Evolutionary conservation across 768 basidiomycete genomes (phyloP).

Genomic region (Podaxis sp.): DNA sequence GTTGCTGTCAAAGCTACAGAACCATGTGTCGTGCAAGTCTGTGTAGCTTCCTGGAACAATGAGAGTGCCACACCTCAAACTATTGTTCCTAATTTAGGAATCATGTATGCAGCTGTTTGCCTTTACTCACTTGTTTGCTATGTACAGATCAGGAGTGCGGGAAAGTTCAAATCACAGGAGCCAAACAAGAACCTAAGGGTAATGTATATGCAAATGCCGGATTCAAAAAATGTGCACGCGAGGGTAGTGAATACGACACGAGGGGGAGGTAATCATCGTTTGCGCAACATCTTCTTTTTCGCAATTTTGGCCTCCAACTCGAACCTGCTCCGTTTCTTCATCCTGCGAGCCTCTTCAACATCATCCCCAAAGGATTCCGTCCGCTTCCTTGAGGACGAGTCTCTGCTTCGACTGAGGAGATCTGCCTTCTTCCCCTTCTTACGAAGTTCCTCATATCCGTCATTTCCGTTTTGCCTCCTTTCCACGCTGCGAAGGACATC

Average conservation of each 20-base stretch:
- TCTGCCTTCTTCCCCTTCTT: constrained; percentile 59
- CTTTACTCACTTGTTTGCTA: background rate
- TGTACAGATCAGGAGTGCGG: background rate
- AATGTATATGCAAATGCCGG: too few relatives aligned
- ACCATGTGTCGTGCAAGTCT: background rate
- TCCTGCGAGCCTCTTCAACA: constrained; percentile 21
- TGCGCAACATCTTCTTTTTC: constrained; percentile 29
- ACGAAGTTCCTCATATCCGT: constrained; percentile 82
- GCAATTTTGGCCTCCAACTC: constrained; percentile 41
- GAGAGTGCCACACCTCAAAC: background rate
- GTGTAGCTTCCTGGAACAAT: background rate
- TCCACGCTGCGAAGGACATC: constrained; percentile 69
- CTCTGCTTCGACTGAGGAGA: constrained; percentile 56
- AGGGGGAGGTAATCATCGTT: constrained; percentile 7
- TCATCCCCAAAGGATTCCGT: constrained; percentile 24
- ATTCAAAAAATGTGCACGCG: too few relatives aligned
- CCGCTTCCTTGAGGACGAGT: constrained; percentile 21
- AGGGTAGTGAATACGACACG: too few relatives aligned
- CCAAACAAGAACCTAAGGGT: too few relatives aligned
- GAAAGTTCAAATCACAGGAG: background rate
- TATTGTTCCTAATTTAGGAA: constrained; percentile 11
- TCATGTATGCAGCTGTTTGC: background rate
- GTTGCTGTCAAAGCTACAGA: background rate
- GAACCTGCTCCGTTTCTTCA: constrained; percentile 44
- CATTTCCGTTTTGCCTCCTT: constrained; percentile 40